Base-by-base conservation (phyloP, 345 rosid species). In the Noccaea caerulescens region DNA sequence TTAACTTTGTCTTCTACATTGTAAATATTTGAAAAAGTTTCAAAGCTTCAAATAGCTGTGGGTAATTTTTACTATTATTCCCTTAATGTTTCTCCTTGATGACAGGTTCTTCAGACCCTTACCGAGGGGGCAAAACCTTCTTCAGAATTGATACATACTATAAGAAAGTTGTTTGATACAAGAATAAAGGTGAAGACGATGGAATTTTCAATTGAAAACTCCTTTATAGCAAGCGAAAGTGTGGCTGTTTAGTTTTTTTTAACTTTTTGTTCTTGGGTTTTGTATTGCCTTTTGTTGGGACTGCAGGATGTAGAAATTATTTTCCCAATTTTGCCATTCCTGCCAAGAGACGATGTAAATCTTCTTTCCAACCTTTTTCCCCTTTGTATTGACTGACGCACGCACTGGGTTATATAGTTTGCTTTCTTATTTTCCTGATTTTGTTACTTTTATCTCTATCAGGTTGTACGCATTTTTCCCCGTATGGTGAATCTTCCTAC, bases 71-170 rank as follows among this genome's bases (percentile, higher is more conserved):
- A 27, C 30, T 57, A 68, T 23, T 41, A 37, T 72, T 66, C 51
- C 33, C 41, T 50, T 41, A 39, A 3, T 46, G 47, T 69, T 60
- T 34, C 72, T 61, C 6, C 53, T 9, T 55, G 64, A 55, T 72
- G 69, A 62, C 86, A 94, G 99, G 99, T 94, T 73, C 82, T 94
- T 76, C 95, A 89, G 30, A 88, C 96, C 44, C 83, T 94, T 66
- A 89, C 95, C 18, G 93, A 89, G 11, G 96, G 93, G 68, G 53
- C 79, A 18, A 77, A 69, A 71, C 99, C 99, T 76, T 88, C 99
- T 56, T 76, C 84, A 39, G 93, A 86, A 73, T 82, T 94, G 75
- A 82, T 94, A 71, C 83, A 52, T 62, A 84, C 97, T 36, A 83
- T 91, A 62, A 81, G 82, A 76, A 91, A 89, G 81, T 81, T 94